A percentile compares a stretch with the other conserved stretches of the same genome.
Conservation (phyloP, 2,329 filamentous ascomycete genomes). For the Sclerotiophoma versabilis region DNA sequence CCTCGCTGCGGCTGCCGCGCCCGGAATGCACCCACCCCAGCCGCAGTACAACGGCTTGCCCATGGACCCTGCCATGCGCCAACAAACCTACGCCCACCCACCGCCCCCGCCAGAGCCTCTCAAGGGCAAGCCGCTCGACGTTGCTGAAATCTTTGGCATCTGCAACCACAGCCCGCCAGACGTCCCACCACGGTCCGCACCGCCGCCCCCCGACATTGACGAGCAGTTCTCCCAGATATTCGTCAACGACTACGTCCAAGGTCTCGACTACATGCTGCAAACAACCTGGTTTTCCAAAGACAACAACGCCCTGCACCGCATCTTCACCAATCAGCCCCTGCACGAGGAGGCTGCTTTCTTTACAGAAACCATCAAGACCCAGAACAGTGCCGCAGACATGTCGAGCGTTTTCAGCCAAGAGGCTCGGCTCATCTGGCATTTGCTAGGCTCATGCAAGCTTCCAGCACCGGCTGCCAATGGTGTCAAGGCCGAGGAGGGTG, state of each 20-base stretch:
- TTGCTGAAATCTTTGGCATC: slow-evolving; percentile 45
- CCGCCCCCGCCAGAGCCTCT: slow-evolving; percentile 28
- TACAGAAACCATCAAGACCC: slow-evolving; percentile 43
- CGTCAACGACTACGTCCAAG: slow-evolving; percentile 44
- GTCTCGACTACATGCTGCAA: slow-evolving; percentile 60
- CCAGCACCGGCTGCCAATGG: slow-evolving; percentile 45
- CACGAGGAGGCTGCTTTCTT: slow-evolving; percentile 48
- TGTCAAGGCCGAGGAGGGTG: slow-evolving; percentile 51
- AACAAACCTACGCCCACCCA: slow-evolving; percentile 23
- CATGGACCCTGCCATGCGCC: slow-evolving; percentile 43
- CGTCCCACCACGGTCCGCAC: slow-evolving; percentile 37
- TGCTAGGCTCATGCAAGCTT: slow-evolving; percentile 62
- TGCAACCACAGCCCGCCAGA: slow-evolving; percentile 46
- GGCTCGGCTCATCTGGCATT: slow-evolving; percentile 66
- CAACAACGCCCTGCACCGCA: slow-evolving; percentile 55
- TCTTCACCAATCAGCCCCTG: slow-evolving; percentile 58
- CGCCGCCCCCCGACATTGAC: slow-evolving; percentile 40
- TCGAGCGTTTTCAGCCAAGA: slow-evolving; percentile 60
- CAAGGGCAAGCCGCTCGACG: slow-evolving; percentile 47
- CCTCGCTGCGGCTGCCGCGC: slow-evolving; percentile 58
- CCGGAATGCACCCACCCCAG: slow-evolving; percentile 39
- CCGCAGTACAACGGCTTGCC: slow-evolving; percentile 41
- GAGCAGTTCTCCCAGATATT: slow-evolving; percentile 45
- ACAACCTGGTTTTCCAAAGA: slow-evolving; percentile 78
- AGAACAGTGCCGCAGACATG: slow-evolving; percentile 37